These are phyloP conservation scores for Tricholoma flavovirens DNA, from an alignment of 768 basidiomycete genomes.

Conservation along the genomic window DNA sequence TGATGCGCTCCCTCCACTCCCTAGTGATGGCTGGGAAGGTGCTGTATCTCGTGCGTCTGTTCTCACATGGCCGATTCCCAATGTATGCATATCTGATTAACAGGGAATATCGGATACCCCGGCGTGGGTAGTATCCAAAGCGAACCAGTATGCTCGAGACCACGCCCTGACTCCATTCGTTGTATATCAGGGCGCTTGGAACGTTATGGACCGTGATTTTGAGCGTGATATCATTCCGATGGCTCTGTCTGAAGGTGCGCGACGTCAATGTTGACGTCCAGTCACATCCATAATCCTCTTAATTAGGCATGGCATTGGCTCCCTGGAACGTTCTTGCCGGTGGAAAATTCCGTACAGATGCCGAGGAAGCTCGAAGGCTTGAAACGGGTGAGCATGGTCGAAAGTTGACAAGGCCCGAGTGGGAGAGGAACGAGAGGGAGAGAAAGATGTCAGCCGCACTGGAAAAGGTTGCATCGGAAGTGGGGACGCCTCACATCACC, in stretches of 20 bases:
- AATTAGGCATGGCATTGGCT: slow-evolving; percentile 18
- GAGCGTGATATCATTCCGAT: slow-evolving; percentile 45
- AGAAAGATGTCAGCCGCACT: slow-evolving; percentile 26
- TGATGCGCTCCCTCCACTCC: slow-evolving; percentile 49
- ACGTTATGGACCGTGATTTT: slow-evolving; percentile 34
- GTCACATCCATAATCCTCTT: too few relatives aligned
- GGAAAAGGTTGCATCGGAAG: slow-evolving; percentile 33
- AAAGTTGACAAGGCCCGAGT: slow-evolving; percentile 15
- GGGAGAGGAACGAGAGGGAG: slow-evolving; percentile 32
- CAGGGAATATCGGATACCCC: slow-evolving; percentile 33
- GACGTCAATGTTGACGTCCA: too few relatives aligned
- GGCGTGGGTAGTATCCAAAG: slow-evolving; percentile 38
- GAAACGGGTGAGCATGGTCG: slow-evolving; percentile 21
- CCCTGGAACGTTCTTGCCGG: slow-evolving; percentile 22
- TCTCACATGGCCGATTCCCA: background rate
- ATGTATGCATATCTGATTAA: background rate
- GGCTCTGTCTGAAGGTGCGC: slow-evolving; percentile 30
- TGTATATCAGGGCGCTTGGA: slow-evolving; percentile 43
- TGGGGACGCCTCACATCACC: slow-evolving; percentile 29
- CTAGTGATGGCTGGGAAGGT: slow-evolving; percentile 49
- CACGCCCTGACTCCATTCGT: slow-evolving; percentile 42
- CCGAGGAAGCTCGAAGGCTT: slow-evolving; percentile 24
- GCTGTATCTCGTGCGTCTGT: slow-evolving; percentile 35
- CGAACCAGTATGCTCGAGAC: slow-evolving; percentile 41
- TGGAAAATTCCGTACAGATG: slow-evolving; percentile 45